Conservation (phyloP, 331 rosid species). For the Rosa hybrid region DNA sequence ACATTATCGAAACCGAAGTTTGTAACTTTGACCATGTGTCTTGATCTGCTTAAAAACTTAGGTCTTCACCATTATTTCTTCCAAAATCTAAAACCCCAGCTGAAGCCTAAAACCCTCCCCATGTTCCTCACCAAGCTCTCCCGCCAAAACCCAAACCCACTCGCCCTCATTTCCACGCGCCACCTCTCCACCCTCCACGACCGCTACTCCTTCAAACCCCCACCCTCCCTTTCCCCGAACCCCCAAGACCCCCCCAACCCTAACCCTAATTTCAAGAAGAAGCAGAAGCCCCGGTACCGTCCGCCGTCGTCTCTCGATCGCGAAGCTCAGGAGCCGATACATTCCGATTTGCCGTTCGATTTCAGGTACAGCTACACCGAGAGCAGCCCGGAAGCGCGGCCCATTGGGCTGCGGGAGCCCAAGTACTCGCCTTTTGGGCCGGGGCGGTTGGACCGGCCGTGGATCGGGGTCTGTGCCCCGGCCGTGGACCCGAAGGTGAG, state of each 20-base stretch:
- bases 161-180: constrained; percentile 40
- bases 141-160: constrained; percentile 48
- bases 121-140: constrained; percentile 49
- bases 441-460: constrained; percentile 59
- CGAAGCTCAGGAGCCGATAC: constrained; percentile 43
- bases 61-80: too few species aligned
- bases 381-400: constrained; percentile 63
- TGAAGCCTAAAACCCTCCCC: constrained; percentile 25
- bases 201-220: constrained; percentile 62
- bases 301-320: constrained; percentile 74
- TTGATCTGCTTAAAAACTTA: too few species aligned
- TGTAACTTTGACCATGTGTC: too few species aligned
- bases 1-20: too few species aligned
- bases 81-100: constrained; percentile 1
- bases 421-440: constrained; percentile 94
- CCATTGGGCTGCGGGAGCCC: constrained; percentile 85
- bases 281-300: constrained; percentile 52
- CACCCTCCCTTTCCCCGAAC: constrained; percentile 46
- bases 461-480: constrained; percentile 95
- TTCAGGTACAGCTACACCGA: constrained; percentile 90
- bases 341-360: constrained; percentile 72
- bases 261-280: constrained; percentile 35
- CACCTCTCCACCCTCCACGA: constrained; percentile 64
- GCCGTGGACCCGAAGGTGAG: constrained; percentile 69
- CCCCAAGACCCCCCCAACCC: constrained; percentile 32